Evolutionary conservation across 163 green algal species (phyloP).

Genomic region (Prototheca wickerhamii): DNA sequence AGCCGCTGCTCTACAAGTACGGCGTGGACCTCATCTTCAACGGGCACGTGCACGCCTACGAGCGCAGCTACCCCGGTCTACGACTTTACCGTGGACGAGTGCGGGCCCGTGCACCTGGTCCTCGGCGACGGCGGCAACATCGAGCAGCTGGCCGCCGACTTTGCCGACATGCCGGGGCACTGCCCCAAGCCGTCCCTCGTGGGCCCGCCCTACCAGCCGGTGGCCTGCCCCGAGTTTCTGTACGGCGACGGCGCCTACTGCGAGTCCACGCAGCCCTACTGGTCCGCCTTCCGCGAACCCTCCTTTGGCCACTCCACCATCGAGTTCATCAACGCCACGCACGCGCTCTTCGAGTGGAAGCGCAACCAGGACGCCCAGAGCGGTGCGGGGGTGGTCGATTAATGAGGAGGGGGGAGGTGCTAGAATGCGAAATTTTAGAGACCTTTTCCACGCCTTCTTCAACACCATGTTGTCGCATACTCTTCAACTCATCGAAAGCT

Average conservation of each 20-base stretch:
- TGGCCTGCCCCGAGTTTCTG: background rate
- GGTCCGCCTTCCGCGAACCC: constrained; percentile 43
- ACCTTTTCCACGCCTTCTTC: background rate
- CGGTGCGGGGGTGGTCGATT: constrained; percentile 2
- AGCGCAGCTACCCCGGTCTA: constrained; percentile 42
- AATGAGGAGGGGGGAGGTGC: background rate
- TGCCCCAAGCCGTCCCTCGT: background rate
- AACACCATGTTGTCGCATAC: too few relatives aligned
- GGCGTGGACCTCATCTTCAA: constrained; percentile 53
- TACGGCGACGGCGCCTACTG: constrained; percentile 9
- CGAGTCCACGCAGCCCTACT: constrained; percentile 24
- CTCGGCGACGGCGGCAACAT: constrained; percentile 67
- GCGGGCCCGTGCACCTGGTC: constrained; percentile 34
- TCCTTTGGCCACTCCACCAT: constrained; percentile 43
- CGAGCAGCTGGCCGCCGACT: constrained; percentile 21
- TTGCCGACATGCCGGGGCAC: constrained; percentile 2
- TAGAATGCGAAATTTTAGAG: background rate
- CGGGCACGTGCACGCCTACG: constrained; percentile 70
- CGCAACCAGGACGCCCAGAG: constrained; percentile 22
- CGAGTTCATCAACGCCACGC: constrained; percentile 35
- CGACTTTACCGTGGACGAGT: constrained; percentile 28
- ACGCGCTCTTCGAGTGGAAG: constrained; percentile 39
- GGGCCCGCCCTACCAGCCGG: background rate
- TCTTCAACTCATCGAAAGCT: too few relatives aligned
- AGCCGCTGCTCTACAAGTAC: constrained; percentile 41